Evolutionary conservation across 768 basidiomycete species (phyloP).

Genomic region (Kwoniella dendrophila): DNA sequence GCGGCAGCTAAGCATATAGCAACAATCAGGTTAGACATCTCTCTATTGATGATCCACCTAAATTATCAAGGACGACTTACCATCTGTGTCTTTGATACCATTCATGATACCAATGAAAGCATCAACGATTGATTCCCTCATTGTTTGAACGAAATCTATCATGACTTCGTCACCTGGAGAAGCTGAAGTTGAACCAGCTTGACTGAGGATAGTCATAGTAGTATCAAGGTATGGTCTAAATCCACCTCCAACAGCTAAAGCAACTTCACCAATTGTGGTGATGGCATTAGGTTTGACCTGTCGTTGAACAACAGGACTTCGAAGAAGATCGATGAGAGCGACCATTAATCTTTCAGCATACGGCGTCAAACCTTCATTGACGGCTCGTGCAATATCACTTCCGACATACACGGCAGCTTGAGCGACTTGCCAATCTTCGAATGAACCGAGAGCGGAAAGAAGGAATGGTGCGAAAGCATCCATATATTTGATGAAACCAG

Average conservation of each 20-base stretch:
- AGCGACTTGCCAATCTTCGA: slow-evolving; percentile 94
- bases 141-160: slow-evolving; percentile 83
- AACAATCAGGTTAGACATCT: slow-evolving; percentile 32
- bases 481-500: slow-evolving; percentile 45
- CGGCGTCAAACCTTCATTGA: slow-evolving; percentile 78
- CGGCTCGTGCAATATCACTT: slow-evolving; percentile 92
- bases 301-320: slow-evolving; percentile 84
- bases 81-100: slow-evolving; percentile 81
- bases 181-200: slow-evolving; percentile 84
- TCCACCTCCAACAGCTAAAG: slow-evolving; percentile 78
- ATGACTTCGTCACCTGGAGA: slow-evolving; percentile 66
- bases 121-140: slow-evolving; percentile 94
- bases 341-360: slow-evolving; percentile 90
- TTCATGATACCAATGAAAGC: slow-evolving; percentile 94
- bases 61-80: slow-evolving; percentile 58
- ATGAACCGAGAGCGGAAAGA: slow-evolving; percentile 82
- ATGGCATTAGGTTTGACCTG: slow-evolving; percentile 97
- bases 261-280: slow-evolving; percentile 94
- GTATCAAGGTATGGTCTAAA: slow-evolving; percentile 90
- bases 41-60: too few species aligned
- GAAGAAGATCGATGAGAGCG: slow-evolving; percentile 84
- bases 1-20: slow-evolving; percentile 58
- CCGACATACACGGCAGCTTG: slow-evolving; percentile 94
- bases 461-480: slow-evolving; percentile 61
- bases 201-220: slow-evolving; percentile 84